A percentile compares a stretch with the other conserved stretches of the same genome.
These are phyloP conservation scores for Nematodospora anomalae DNA, from an alignment of 1,139 yeast species.

Conservation along the genomic window DNA sequence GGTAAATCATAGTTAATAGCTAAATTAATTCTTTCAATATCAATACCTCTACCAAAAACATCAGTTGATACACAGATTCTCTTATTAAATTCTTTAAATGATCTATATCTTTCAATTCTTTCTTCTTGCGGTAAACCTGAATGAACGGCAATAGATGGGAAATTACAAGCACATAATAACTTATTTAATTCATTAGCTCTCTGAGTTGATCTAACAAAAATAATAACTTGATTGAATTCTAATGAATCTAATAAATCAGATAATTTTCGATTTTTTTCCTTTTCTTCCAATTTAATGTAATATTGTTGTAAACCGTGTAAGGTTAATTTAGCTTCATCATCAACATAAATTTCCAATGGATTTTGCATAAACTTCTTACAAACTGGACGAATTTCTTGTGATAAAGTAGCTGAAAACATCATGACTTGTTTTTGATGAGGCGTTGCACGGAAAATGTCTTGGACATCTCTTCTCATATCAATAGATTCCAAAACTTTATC, in stretches of 20 bases:
- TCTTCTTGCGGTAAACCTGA: conserved; percentile 96
- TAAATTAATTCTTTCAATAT: conserved; percentile 96
- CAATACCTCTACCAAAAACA: conserved; percentile 99
- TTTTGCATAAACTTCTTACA: conserved; percentile 98
- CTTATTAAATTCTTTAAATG: conserved; percentile 96
- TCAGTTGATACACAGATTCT: conserved; percentile 98
- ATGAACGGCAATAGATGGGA: conserved; percentile 97
- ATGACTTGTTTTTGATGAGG: conserved; percentile 99
- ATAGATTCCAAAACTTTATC: conserved; percentile 92
- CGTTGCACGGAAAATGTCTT: conserved; percentile 95
- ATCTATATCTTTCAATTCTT: conserved; percentile 94
- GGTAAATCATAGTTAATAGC: conserved; percentile 96
- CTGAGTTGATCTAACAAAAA: conserved; percentile 87
- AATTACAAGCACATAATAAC: conserved; percentile 86
- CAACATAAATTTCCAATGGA: conserved; percentile 96
- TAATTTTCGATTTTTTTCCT: conserved; percentile 90
- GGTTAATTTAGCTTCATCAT: conserved; percentile 96
- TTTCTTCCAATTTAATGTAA: conserved; percentile 84
- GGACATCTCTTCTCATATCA: conserved; percentile 98
- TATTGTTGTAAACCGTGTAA: conserved; percentile 98
- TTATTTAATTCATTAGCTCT: conserved; percentile 93
- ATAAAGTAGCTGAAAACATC: conserved; percentile 98
- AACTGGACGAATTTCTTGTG: conserved; percentile 92
- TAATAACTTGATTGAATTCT: conserved; percentile 97
- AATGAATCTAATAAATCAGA: conserved; percentile 90